These are phyloP conservation scores for Penicillium verhagenii DNA, from an alignment of 495 filamentous ascomycete species.

Conservation along the genomic window DNA sequence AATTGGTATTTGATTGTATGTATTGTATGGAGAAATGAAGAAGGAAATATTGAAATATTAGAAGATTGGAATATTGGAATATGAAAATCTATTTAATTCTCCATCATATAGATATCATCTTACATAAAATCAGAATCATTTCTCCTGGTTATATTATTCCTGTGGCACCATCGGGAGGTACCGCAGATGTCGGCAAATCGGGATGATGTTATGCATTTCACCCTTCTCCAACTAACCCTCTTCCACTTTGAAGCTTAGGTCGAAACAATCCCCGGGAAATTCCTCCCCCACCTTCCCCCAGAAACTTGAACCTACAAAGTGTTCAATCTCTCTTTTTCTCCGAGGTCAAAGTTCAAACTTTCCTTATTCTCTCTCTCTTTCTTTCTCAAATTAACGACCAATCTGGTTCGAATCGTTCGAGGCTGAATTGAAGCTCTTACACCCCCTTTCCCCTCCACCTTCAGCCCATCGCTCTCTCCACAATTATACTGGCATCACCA, in stretches of 20 bases:
- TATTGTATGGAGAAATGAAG: no score
- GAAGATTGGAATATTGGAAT: no score
- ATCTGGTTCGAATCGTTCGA: background rate
- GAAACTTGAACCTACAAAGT: background rate
- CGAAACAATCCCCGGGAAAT: background rate
- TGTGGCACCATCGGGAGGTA: constrained; percentile 25
- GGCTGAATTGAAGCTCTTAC: background rate
- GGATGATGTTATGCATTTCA: constrained; percentile 16
- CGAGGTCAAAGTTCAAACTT: background rate
- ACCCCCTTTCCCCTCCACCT: background rate
- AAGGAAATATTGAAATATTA: no score
- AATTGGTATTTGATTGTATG: no score
- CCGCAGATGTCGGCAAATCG: constrained; percentile 28
- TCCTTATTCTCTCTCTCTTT: no score
- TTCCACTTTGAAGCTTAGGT: background rate
- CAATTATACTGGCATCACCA: no score
- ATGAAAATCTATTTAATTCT: no score
- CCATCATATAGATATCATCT: no score
- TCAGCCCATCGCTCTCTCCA: no score
- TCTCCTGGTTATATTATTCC: background rate
- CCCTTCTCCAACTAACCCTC: constrained; percentile 3
- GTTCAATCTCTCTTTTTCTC: background rate
- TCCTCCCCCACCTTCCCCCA: background rate
- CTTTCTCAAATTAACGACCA: background rate
- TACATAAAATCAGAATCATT: no score